Conservation (phyloP, 1,284 basidiomycete species). For the Melampsora americana region DNA sequence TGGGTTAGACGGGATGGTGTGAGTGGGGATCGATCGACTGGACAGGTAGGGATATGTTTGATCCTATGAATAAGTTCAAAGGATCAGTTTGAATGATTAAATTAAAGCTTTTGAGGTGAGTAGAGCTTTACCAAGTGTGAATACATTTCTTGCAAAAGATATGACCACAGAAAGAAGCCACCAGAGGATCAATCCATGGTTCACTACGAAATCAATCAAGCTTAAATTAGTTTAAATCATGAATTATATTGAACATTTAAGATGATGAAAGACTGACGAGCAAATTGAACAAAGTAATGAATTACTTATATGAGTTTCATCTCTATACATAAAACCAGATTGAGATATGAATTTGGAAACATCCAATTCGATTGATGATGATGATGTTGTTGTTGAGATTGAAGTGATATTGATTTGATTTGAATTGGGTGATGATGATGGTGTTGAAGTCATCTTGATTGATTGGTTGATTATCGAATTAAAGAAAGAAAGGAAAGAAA, state of each 20-base stretch:
- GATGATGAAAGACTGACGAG: constrained; percentile 14
- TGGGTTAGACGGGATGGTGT: constrained; percentile 8
- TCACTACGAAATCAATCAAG: constrained; percentile 5
- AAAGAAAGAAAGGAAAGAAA: no score
- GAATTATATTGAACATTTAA: neutral
- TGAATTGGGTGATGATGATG: no score
- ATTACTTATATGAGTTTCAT: constrained; percentile 31
- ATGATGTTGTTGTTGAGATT: no score
- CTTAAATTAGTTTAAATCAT: neutral
- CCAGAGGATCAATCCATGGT: constrained; percentile 38
- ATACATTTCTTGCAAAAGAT: constrained; percentile 40
- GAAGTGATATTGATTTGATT: neutral
- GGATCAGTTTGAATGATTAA: neutral
- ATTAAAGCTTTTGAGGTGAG: neutral
- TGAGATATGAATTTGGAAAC: constrained; percentile 34
- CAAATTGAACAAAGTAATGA: constrained; percentile 33
- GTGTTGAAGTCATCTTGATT: no score
- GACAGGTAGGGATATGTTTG: constrained; percentile 35
- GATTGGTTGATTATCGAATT: no score
- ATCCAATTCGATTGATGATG: constrained; percentile 14
- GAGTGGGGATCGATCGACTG: constrained; percentile 36
- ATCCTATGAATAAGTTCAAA: neutral
- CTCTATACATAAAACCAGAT: constrained; percentile 35
- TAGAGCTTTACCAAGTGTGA: constrained; percentile 30
- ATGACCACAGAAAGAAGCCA: constrained; percentile 29